A percentile compares a stretch with the other conserved stretches of the same genome.
phyloP scores from a whole-genome alignment of 2,329 filamentous ascomycete genomes.

The Pseudofabraea citricarpa region DNA sequence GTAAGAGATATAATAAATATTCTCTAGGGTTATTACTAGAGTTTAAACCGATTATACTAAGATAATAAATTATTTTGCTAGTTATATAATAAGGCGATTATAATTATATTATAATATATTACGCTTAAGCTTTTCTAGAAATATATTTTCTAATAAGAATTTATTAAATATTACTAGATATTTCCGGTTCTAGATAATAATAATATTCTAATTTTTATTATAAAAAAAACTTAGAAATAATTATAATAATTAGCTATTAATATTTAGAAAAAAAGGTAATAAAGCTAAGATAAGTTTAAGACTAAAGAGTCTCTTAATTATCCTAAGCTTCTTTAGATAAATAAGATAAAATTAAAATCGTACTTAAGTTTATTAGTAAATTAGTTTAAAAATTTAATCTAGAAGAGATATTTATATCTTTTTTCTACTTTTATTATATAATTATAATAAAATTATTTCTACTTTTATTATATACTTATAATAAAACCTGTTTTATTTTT shows the following conservation, averaged over 20 bases:
- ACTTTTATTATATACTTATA: too few relatives aligned
- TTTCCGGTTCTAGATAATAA: neutral
- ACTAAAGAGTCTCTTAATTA: neutral
- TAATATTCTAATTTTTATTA: neutral
- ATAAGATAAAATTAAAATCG: too few relatives aligned
- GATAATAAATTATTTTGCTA: too few relatives aligned
- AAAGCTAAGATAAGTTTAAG: neutral
- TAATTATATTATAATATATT: neutral
- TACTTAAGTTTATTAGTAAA: too few relatives aligned
- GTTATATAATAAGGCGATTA: neutral
- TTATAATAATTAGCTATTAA: neutral
- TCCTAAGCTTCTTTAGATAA: too few relatives aligned
- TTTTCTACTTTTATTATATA: too few relatives aligned
- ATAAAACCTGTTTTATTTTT: too few relatives aligned
- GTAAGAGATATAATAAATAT: neutral
- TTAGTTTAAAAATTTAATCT: too few relatives aligned
- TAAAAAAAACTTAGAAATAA: too few relatives aligned
- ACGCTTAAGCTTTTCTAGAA: neutral
- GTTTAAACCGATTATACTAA: neutral
- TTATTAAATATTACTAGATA: neutral
- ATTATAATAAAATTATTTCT: too few relatives aligned
- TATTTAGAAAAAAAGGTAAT: neutral
- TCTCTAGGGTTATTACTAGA: neutral
- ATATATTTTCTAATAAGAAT: neutral
- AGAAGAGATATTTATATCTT: too few relatives aligned